Conservation (phyloP, 176 grass and related monocot species). For the Avena insularis region DNA sequence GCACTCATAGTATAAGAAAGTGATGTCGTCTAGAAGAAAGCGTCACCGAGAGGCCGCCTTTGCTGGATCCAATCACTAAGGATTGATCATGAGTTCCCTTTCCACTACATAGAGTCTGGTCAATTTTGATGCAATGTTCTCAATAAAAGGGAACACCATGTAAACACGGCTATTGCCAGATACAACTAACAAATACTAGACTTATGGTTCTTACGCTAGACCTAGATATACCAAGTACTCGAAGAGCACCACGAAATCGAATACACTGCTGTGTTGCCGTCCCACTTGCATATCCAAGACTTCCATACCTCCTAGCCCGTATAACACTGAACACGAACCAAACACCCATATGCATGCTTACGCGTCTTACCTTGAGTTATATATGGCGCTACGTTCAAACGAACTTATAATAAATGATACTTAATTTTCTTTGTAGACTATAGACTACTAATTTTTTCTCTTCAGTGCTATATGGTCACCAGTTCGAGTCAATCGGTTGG, state of each 20-base stretch:
- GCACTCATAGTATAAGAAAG: no score
- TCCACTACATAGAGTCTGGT: no score
- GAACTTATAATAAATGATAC: background rate
- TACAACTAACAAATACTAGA: no score
- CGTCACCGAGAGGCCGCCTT: no score
- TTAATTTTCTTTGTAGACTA: background rate
- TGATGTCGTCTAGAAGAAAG: no score
- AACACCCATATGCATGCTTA: background rate
- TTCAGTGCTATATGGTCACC: background rate
- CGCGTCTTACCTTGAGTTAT: background rate
- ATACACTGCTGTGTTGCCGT: background rate
- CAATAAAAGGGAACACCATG: no score
- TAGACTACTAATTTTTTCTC: background rate
- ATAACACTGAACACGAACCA: background rate
- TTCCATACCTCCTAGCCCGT: background rate
- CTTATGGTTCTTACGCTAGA: no score
- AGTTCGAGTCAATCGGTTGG: slow-evolving; percentile 7
- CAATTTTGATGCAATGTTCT: no score
- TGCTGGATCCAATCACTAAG: no score
- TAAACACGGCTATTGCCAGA: no score
- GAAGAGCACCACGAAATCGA: background rate
- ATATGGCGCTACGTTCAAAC: background rate
- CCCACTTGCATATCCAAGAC: background rate
- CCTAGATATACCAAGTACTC: background rate
- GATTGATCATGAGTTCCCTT: no score